Evolutionary conservation across 1,284 basidiomycete species (phyloP), one percentile per base, ranked within the genome.

Genomic region (Microbotryum violaceum): DNA sequence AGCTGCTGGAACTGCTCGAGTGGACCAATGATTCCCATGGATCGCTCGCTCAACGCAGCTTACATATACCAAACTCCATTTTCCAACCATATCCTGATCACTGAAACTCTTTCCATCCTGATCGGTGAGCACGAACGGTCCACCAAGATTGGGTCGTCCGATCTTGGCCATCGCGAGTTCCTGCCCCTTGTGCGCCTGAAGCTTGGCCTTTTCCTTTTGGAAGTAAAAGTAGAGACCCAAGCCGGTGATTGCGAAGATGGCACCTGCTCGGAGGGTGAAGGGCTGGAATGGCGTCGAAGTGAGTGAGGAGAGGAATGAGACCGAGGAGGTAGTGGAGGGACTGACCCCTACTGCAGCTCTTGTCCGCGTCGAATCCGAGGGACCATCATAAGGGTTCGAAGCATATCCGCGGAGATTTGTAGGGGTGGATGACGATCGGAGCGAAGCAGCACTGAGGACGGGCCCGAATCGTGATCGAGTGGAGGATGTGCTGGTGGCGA

Each of bases 201-300:
- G 74, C 69, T 86, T 83, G 31, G 80, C 79, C 78, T 97, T 97
- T 76, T 97, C 92, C 59, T 83, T 79, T 56, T 85, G 82, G 77
- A 98, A 97, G 79, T 97, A 97, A 70, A 82, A 84, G 73, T 86
- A 90, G 33, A 98, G 79, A 1, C 86, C 91, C 6, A 81, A 77
- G 6, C 93, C 93, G 1, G 90, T 88, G 1, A 82, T 78, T 46
- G 94, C 75, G 75, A 98, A 97, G 21, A 97, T 73, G 0, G 81
- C 83, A 0, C 89, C 91, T 0, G 92, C 86, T 63, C 81, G 82
- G 50, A 89, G 88, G 6, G 90, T 92, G 75, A 97, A 96, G 4
- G 91, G 87, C 71, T 72, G 59, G 8, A 9, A 31, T 9, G 29
- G 27, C 1, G 25, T 12, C 9, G 31, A n/a, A 25, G n/a, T n/a